Base-by-base conservation (phyloP, 164 flowering plant species). In the Liquidambar formosana region DNA sequence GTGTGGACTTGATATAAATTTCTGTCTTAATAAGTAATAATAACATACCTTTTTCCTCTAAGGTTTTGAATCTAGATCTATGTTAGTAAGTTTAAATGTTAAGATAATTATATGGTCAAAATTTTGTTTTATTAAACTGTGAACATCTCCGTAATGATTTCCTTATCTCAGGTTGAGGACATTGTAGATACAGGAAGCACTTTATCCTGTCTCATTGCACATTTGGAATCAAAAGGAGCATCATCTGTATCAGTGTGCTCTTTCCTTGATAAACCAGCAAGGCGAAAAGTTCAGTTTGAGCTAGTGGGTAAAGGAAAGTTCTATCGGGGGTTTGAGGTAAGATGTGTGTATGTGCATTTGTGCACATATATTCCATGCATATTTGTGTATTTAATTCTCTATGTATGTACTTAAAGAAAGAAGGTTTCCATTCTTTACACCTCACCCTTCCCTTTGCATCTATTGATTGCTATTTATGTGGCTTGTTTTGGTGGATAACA, bases 151-250 rank as follows among this genome's bases (percentile, higher is more conserved):
- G 16, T 46, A 19, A 63, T 53, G 19, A 11, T 49, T 65, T 71
- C 1, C 48, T 18, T 64, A 10, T 56, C 46, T 49, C 63, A 90
- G 97, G 94, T 95, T 66, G 99, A 95, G 79, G 99, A 95, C 72
- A 95, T 95, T 71, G 93, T 94, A 46, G 99, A 95, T 75, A 89
- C 97, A 1, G 99, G 99, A 66, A 76, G 52, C 79, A 95, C 99
- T 21, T 64, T 95, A 59, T 81, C 88, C 11, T 69, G 83, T 66
- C 84, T 92, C 22, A 84, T 91, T 70, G 67, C 81, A 25, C 84
- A 89, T 77, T 64, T 95, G 80, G 75, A 82, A 75, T 70, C 82
- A 38, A 86, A 86, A 79, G 97, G 97, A 60, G 97, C 92, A 13
- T 73, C 83, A 27, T 95, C 96, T 49, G 86, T 95, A 21, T 95